Percentiles rank a stretch among this genome's conserved stretches.
These are phyloP conservation scores for Daldinia decipiens DNA, from an alignment of 495 filamentous ascomycete genomes.

Conservation along the genomic window DNA sequence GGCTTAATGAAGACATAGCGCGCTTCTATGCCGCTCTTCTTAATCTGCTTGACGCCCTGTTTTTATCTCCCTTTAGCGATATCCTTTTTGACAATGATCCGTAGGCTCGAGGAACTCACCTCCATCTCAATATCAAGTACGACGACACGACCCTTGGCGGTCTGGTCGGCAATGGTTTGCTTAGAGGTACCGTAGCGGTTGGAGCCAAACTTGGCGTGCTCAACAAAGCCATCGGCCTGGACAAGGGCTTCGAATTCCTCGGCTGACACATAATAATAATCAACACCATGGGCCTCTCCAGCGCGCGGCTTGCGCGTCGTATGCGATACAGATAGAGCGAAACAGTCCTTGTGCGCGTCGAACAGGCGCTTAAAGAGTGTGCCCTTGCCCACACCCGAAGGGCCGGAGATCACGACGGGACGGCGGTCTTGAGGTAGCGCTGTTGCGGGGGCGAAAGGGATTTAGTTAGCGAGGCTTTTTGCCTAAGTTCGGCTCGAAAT, in stretches of 20 bases:
- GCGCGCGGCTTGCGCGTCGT: slow-evolving; percentile 82
- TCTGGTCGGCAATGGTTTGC: slow-evolving; percentile 77
- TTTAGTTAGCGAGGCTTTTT: slow-evolving; percentile 14
- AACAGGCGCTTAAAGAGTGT: slow-evolving; percentile 82
- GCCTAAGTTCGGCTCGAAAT: background rate
- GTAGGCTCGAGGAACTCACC: slow-evolving; percentile 48
- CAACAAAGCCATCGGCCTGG: slow-evolving; percentile 79
- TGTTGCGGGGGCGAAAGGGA: slow-evolving; percentile 23
- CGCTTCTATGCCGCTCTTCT: slow-evolving; percentile 75
- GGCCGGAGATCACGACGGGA: slow-evolving; percentile 88
- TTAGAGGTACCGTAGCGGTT: slow-evolving; percentile 90
- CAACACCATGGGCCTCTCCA: slow-evolving; percentile 77
- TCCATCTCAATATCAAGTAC: slow-evolving; percentile 96
- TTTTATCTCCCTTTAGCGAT: slow-evolving; percentile 17
- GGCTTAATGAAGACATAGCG: slow-evolving; percentile 89
- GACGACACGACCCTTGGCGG: slow-evolving; percentile 71
- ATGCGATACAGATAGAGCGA: slow-evolving; percentile 86
- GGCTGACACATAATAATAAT: slow-evolving; percentile 83
- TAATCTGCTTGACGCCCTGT: slow-evolving; percentile 93
- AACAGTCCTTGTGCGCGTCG: slow-evolving; percentile 71
- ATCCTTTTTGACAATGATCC: background rate
- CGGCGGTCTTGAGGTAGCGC: slow-evolving; percentile 57
- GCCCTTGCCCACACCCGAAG: slow-evolving; percentile 87
- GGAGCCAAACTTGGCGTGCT: slow-evolving; percentile 86
- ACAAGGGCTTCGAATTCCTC: slow-evolving; percentile 77